Base-by-base conservation (phyloP, 2,329 filamentous ascomycete genomes). In the Hymenotorrendiella dingleyae region DNA sequence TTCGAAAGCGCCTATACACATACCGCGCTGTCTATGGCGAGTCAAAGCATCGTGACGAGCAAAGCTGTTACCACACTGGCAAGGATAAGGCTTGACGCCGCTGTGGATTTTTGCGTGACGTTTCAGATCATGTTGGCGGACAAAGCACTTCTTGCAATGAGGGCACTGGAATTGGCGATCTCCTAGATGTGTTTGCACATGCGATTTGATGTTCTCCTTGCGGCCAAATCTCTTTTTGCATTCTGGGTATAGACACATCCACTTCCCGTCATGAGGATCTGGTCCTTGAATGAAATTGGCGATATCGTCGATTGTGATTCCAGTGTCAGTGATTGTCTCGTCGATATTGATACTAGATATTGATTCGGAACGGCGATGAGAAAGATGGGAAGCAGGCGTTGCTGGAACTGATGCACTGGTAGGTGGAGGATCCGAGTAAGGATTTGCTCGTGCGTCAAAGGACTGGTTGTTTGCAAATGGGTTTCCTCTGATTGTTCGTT, bases 131-230 rank as follows among this genome's bases (percentile, higher is more conserved):
- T 98, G 93, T 57, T 95, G 90, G 27, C 93, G 84, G 30, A 97
- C 93, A 62, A 98, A 98, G 67, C 89, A 91, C 68, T 97, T 97
- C 40, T 84, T 76, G 69, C 93, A 98, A 42, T 86, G 83, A 34
- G 91, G 89, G 67, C 93, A 98, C 64, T 87, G 84, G 68, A 88
- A 98, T 62, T 96, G 93, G 36, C 93, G 79, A 64, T 98, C 93
- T 57, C 94, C 93, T 51, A 98, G 82, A 66, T 98, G 93, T 3
- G 93, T 98, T 67, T 98, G 93, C 11, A 98, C 87, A 63, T 98
- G 93, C 1, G 90, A 94, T 63, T 95, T 94, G 71, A 97, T 96
- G 67, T 98, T 97, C 65, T 98, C 93, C 64, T 96, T 94, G 55
- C 93, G 80, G n/a, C 90, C 91, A 61, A 98, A 97, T 40, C 82